Percentiles rank a stretch among this genome's conserved stretches.
phyloP scores from a whole-genome alignment of 1,284 basidiomycete genomes.

The Cystobasidium sp. region DNA sequence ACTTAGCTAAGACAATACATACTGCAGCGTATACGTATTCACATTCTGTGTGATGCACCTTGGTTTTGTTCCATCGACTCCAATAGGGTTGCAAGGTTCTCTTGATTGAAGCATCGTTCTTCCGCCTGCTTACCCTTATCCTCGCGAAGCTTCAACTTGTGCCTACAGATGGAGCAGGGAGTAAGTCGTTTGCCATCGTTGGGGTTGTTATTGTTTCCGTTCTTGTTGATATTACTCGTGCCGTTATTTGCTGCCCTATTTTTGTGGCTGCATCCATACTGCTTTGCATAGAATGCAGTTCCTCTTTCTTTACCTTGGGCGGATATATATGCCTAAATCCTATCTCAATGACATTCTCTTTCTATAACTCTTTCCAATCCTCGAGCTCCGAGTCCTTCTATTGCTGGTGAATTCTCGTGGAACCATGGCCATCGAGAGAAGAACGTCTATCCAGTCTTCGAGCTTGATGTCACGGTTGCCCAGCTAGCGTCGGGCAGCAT shows the following conservation, averaged over 20 bases:
- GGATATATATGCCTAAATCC: slow-evolving; percentile 10
- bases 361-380: slow-evolving; percentile 8
- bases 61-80: no score
- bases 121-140: no score
- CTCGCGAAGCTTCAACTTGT: no score
- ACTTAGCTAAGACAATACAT: no score
- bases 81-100: no score
- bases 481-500: background rate
- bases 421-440: slow-evolving; percentile 8
- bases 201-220: background rate
- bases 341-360: slow-evolving; percentile 8
- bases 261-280: no score
- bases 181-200: no score
- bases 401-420: slow-evolving; percentile 17
- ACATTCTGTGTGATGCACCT: no score
- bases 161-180: no score
- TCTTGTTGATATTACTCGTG: background rate
- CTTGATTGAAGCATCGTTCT: no score
- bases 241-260: background rate
- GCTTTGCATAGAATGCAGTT: slow-evolving; percentile 5
- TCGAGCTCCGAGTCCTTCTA: background rate
- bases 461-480: slow-evolving; percentile 1
- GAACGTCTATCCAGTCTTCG: slow-evolving; percentile 6
- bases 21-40: no score
- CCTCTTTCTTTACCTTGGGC: slow-evolving; percentile 9